These are phyloP conservation scores for Austroboletus festivus DNA, from an alignment of 768 basidiomycete species.

Conservation along the genomic window DNA sequence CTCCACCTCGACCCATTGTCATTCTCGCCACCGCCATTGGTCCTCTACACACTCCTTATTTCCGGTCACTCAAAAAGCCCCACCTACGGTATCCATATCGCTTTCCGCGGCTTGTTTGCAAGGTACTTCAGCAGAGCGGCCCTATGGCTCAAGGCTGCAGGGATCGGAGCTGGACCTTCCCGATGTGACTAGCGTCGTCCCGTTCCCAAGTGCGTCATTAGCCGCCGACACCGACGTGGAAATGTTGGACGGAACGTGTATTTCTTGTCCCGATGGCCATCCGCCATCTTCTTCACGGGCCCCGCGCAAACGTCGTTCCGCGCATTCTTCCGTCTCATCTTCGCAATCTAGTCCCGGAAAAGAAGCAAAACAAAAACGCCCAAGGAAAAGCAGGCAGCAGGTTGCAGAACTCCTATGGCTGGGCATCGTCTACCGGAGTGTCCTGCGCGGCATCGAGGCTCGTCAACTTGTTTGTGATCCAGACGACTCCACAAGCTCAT, in stretches of 20 bases:
- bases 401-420: conserved; percentile 37
- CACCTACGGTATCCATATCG: conserved; percentile 38
- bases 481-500: conserved; percentile 2
- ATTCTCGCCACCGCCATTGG: conserved; percentile 9
- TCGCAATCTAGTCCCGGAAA: conserved; percentile 14
- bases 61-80: conserved; percentile 30
- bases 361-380: conserved; percentile 28
- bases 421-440: conserved; percentile 35
- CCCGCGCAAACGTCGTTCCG: conserved; percentile 34
- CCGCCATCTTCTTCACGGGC: neutral
- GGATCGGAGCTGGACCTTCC: conserved; percentile 23
- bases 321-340: conserved; percentile 29
- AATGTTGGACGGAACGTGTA: conserved; percentile 28
- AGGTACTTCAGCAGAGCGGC: neutral
- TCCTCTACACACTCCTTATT: conserved; percentile 17
- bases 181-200: conserved; percentile 32
- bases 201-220: conserved; percentile 35
- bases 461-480: conserved; percentile 5
- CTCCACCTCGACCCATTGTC: neutral
- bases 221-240: conserved; percentile 22
- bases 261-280: conserved; percentile 1
- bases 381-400: conserved; percentile 31
- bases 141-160: conserved; percentile 2
- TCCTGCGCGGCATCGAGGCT: conserved; percentile 23
- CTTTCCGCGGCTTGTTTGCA: conserved; percentile 35